Evolutionary conservation across 129 eudicot species (phyloP).

Genomic region (Dittrichia graveolens): DNA sequence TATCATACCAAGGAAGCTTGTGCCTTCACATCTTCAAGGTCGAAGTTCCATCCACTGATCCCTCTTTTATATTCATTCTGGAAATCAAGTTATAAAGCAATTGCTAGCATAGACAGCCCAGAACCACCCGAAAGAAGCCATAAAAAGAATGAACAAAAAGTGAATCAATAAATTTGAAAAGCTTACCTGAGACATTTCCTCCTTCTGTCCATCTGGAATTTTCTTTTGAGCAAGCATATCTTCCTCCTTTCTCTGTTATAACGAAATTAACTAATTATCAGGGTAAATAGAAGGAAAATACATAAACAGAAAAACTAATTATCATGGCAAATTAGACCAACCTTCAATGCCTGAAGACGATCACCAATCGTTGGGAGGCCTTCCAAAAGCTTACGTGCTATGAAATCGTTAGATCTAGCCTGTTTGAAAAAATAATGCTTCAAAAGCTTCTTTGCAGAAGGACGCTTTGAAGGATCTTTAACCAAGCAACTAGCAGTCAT

Average conservation of each 20-base stretch:
- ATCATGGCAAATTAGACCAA: constrained; percentile 18
- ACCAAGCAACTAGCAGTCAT: constrained; percentile 57
- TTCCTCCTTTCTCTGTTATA: constrained; percentile 80
- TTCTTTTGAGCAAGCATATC: constrained; percentile 98
- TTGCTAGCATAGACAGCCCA: background rate
- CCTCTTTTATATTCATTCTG: constrained; percentile 99
- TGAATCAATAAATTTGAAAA: constrained; percentile 27
- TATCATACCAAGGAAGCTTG: constrained; percentile 91
- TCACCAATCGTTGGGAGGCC: constrained; percentile 87
- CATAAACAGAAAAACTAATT: background rate
- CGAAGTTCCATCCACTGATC: constrained; percentile 94
- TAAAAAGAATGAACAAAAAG: background rate
- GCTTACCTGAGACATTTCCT: constrained; percentile 96
- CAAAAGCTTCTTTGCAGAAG: constrained; percentile 43
- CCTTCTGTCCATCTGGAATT: constrained; percentile 94
- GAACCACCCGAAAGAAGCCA: constrained; percentile 6
- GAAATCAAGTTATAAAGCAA: constrained; percentile 31
- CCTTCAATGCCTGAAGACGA: constrained; percentile 78
- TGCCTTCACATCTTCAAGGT: constrained; percentile 95
- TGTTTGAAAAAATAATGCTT: constrained; percentile 46
- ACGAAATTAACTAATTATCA: constrained; percentile 23
- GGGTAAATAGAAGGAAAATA: constrained; percentile 14
- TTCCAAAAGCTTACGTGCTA: constrained; percentile 50
- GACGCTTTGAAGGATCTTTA: constrained; percentile 50
- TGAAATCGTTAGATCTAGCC: constrained; percentile 50